phyloP scores from a whole-genome alignment of 2,329 filamentous ascomycete species.

The Pseudogymnoascus sp. region DNA sequence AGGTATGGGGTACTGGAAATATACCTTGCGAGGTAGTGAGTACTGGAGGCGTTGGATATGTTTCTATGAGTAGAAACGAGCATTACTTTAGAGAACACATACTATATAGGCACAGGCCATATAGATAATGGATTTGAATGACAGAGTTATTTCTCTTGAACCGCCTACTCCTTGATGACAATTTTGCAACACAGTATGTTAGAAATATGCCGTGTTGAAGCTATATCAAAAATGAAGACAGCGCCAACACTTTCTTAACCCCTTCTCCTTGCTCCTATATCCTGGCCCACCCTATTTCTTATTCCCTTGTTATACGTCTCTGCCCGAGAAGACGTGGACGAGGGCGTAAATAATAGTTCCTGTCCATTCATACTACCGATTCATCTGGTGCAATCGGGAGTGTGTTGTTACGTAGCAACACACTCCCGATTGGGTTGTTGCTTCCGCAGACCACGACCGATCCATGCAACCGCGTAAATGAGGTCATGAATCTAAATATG shows the following conservation, averaged over 20 bases:
- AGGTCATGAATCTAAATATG: background rate
- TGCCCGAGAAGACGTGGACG: background rate
- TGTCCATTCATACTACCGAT: too few relatives aligned
- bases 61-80: background rate
- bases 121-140: background rate
- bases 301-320: background rate
- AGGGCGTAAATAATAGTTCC: too few relatives aligned
- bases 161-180: background rate
- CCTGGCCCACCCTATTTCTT: background rate
- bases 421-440: background rate
- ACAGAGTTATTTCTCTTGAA: background rate
- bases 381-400: too few relatives aligned
- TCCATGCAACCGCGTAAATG: background rate
- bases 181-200: background rate
- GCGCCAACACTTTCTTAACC: background rate
- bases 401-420: too few relatives aligned
- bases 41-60: background rate
- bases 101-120: background rate
- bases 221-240: background rate
- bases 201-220: background rate
- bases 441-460: background rate
- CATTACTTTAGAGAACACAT: background rate
- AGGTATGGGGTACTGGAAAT: background rate
- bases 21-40: background rate
- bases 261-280: background rate